Evolutionary conservation across 2,329 filamentous ascomycete genomes (phyloP).

Genomic region (Fulvia fulva): DNA sequence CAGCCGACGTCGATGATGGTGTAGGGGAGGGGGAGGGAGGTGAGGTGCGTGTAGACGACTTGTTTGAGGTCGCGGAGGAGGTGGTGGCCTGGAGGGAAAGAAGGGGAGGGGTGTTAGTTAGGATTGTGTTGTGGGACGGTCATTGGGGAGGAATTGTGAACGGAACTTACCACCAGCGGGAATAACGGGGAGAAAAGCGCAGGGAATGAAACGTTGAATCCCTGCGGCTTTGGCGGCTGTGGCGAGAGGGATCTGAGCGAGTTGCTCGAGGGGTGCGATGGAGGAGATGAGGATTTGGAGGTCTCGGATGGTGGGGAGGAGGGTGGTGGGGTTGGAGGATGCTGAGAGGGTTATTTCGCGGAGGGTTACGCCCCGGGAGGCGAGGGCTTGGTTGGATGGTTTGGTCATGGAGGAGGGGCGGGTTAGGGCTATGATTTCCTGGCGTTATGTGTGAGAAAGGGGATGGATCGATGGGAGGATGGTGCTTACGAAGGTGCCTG

Average conservation of each 20-base stretch:
- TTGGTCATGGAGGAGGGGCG: constrained; percentile 45
- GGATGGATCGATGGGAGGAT: constrained; percentile 3
- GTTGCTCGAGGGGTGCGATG: constrained; percentile 16
- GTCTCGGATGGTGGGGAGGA: constrained; percentile 55
- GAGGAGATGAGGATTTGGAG: constrained; percentile 36
- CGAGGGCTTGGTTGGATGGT: constrained; percentile 40
- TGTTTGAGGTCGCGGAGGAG: constrained; percentile 44
- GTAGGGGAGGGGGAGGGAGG: constrained; percentile 48
- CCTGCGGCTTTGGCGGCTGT: constrained; percentile 30
- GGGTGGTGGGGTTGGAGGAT: not conserved
- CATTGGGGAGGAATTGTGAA: too few relatives aligned
- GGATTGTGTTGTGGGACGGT: too few relatives aligned
- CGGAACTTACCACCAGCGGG: too few relatives aligned
- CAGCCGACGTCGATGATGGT: constrained; percentile 57
- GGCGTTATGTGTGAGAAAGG: not conserved
- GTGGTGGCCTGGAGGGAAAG: too few relatives aligned
- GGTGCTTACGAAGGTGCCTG: constrained; percentile 18
- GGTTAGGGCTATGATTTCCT: constrained; percentile 50
- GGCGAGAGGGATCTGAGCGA: constrained; percentile 26
- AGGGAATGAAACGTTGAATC: constrained; percentile 34
- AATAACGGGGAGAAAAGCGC: constrained; percentile 36
- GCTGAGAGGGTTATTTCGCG: constrained; percentile 43
- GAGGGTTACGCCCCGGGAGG: constrained; percentile 43
- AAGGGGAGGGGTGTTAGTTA: too few relatives aligned
- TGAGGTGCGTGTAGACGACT: constrained; percentile 48